Base-by-base conservation (phyloP, 257 asterid species). In the Solanum lignicaule region DNA sequence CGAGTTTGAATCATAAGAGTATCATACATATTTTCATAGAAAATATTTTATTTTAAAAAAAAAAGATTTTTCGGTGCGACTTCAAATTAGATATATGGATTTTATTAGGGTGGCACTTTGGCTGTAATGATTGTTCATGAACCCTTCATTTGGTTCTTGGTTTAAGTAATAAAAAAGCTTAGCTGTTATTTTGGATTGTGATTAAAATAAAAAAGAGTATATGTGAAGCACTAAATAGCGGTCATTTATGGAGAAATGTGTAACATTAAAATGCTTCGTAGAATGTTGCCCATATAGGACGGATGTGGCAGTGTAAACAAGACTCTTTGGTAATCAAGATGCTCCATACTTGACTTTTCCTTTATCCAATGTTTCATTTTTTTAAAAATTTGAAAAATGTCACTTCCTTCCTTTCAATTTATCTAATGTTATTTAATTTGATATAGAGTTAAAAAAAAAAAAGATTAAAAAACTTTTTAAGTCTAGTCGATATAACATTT, bases 111-210 rank as follows among this genome's bases (percentile, higher is more conserved):
- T 72, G 46, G 48, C 68, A 81, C 5, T 25, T 41, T 15, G 65
- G 25, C 33, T 7, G 12, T 41, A n/a, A 8, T n/a, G 11, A 21
- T 39, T 38, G 83, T 76, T 13, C 36, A 41, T 78, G 36, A 25
- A 39, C 32, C 35, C 35, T 78, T 16, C 23, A 16, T 52, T 16
- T 52, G 60, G 7, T 76, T 76, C 83, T 76, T 78, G 84, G 3
- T 41, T 41, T 41, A n/a, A 25, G 65, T 41, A 25, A 5, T 39
- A 43, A 13, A 46, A 48, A 48, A 14, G 27, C 65, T 79, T 81
- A 81, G 85, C 39, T 81, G 85, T 79, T 43, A 3, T 16, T 79
- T 79, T 43, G 85, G 38, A 41, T 79, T 25, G 5, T 78, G 16
- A 39, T 41, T 78, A 39, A n/a, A n/a, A 25, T 35, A 9, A 9